Conservation (phyloP, 2,329 filamentous ascomycete genomes). For the Clarireedia paspali region DNA sequence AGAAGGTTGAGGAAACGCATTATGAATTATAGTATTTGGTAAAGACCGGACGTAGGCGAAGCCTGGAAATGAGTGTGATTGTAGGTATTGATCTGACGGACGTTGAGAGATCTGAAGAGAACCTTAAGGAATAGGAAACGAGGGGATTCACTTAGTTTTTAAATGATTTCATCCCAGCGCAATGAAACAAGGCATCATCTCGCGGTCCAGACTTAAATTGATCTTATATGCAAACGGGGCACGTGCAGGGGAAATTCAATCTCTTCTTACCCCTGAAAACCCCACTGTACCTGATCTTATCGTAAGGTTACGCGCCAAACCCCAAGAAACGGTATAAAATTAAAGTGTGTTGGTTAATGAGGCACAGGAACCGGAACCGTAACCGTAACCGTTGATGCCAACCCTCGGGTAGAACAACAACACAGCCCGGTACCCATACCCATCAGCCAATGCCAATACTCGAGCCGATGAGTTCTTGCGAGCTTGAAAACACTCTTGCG, state of each 20-base stretch:
- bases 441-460: too few species aligned
- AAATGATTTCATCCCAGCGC: neutral
- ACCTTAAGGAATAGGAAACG: neutral
- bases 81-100: neutral
- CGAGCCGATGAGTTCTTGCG: too few species aligned
- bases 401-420: too few species aligned
- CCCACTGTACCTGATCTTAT: too few species aligned
- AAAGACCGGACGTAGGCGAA: conserved; percentile 7
- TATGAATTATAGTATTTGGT: neutral
- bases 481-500: too few species aligned
- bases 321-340: neutral
- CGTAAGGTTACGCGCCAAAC: neutral
- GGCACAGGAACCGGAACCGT: neutral
- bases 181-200: neutral
- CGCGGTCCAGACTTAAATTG: neutral
- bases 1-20: conserved; percentile 5
- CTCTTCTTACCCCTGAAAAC: neutral
- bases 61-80: neutral
- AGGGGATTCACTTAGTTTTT: neutral
- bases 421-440: too few species aligned
- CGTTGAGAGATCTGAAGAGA: neutral
- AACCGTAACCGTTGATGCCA: too few species aligned
- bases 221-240: neutral
- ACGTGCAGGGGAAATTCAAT: neutral
- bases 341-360: neutral